Evolutionary conservation across 805 yeast genomes (phyloP).

Genomic region (Barnettozyma vustinii): DNA sequence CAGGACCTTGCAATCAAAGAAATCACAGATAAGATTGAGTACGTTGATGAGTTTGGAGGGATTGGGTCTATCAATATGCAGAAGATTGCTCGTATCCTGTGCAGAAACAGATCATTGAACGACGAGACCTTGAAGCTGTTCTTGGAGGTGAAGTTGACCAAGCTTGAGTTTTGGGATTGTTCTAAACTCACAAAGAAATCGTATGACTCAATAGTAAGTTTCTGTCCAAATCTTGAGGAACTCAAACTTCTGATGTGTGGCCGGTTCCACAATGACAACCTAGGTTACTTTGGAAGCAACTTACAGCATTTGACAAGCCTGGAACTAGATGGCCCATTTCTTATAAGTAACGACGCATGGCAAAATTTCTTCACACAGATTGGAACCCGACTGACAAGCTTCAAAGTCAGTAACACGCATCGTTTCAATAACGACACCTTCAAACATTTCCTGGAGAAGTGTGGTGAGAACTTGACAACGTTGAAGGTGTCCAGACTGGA

Average conservation of each 20-base stretch:
- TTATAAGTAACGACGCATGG: conserved; percentile 78
- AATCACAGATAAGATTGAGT: conserved; percentile 61
- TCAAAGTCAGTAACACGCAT: conserved; percentile 77
- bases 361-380: conserved; percentile 57
- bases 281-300: conserved; percentile 57
- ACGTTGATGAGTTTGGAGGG: conserved; percentile 80
- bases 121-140: conserved; percentile 70
- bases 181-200: conserved; percentile 67
- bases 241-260: conserved; percentile 90
- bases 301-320: conserved; percentile 49
- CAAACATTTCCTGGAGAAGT: conserved; percentile 52
- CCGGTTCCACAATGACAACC: conserved; percentile 71
- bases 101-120: conserved; percentile 76
- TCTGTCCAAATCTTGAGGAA: conserved; percentile 65
- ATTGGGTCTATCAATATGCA: conserved; percentile 69
- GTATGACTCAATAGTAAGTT: conserved; percentile 64
- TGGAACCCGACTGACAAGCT: conserved; percentile 47
- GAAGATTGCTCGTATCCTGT: conserved; percentile 69
- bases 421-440: conserved; percentile 68
- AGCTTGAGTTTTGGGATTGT: conserved; percentile 87
- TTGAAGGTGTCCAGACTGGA: conserved; percentile 67
- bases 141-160: conserved; percentile 50
- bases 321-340: conserved; percentile 83
- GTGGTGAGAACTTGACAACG: conserved; percentile 50
- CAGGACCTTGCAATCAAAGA: conserved; percentile 77